A percentile compares a stretch with the other conserved stretches of the same genome.
phyloP scores from a whole-genome alignment of 176 grass and related monocot genomes.

The Tuctoria greenei region DNA sequence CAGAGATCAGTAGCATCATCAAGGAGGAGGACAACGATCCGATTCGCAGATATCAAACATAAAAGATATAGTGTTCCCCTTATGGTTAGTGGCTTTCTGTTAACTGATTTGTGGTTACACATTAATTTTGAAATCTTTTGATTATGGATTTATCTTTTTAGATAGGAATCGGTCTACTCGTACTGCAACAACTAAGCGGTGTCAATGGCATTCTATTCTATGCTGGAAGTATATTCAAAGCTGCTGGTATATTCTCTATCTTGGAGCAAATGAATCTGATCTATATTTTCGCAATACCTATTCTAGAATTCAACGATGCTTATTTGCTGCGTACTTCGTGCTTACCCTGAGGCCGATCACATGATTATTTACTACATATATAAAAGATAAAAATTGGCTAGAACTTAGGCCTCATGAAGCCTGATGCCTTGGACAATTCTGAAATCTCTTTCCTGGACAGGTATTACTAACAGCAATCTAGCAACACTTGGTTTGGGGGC shows the following conservation, averaged over 20 bases:
- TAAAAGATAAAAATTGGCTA: not conserved
- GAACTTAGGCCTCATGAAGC: not conserved
- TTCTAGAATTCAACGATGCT: not conserved
- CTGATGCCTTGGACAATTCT: constrained; percentile 26
- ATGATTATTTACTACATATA: not conserved
- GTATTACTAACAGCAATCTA: constrained; percentile 77
- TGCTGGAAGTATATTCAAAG: constrained; percentile 88
- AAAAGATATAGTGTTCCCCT: constrained; percentile 93
- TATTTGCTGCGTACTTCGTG: constrained; percentile 21
- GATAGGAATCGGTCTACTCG: constrained; percentile 91
- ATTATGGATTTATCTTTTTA: constrained; percentile 39
- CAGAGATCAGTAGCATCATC: constrained; percentile 86
- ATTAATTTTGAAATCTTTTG: constrained; percentile 2
- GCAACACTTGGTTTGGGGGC: constrained; percentile 87
- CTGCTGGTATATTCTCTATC: constrained; percentile 59
- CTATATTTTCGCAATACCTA: not conserved
- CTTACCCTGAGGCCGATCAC: not conserved
- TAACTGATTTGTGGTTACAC: constrained; percentile 15
- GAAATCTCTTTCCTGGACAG: constrained; percentile 44
- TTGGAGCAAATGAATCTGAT: not conserved
- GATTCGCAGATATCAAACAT: constrained; percentile 74
- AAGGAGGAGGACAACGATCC: constrained; percentile 74
- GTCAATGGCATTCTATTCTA: constrained; percentile 89
- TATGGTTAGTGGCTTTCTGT: constrained; percentile 44
- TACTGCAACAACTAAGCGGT: constrained; percentile 85